Base-by-base conservation (phyloP, 169 alveolate genomes). In the Cryptosporidium tyzzeri region DNA sequence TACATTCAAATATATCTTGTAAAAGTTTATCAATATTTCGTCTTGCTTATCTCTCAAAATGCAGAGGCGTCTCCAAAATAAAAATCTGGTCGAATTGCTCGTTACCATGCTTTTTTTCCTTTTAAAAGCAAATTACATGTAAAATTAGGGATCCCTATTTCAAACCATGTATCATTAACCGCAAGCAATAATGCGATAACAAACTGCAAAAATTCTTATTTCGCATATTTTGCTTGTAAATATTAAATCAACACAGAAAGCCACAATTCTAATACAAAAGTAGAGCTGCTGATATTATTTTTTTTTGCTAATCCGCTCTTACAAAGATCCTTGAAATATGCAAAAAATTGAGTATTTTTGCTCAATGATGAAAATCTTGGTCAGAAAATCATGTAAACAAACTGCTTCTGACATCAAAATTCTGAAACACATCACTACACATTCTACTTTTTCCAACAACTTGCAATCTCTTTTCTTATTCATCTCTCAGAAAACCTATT, bases 351-450 rank as follows among this genome's bases (percentile, higher is more conserved):
- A 3, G 9, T 12, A 48, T 48, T 14, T 16, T 14, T 14, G n/a
- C 21, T 48, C n/a, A 48, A 48, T 48, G 55, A 48, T 48, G 55
- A 48, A 48, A 48, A 48, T 3, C 55, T 48, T 48, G 14, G 62
- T 53, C 62, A 55, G 67, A 55, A 55, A 48, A 55, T 55, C 23
- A 55, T 37, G 67, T 55, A 55, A 55, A 16, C 35, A 55, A 55
- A 55, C 65, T 1, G 67, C 67, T 55, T 8, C 31, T 21, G 67
- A 55, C 35, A 9, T 55, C 67, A 55, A 26, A 26, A 55, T 55
- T 55, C 67, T 55, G 67, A 55, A 55, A 55, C 67, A 55, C 67
- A 55, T 55, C 67, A 55, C 35, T 55, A 55, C 35, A 55, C 67
- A 55, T 55, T 26, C 35, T 26, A 55, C 35, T 21, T 26, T 23